Percentiles rank a stretch among this genome's conserved stretches.
Conservation (phyloP, 768 basidiomycete genomes). For the Russula olivacea region DNA sequence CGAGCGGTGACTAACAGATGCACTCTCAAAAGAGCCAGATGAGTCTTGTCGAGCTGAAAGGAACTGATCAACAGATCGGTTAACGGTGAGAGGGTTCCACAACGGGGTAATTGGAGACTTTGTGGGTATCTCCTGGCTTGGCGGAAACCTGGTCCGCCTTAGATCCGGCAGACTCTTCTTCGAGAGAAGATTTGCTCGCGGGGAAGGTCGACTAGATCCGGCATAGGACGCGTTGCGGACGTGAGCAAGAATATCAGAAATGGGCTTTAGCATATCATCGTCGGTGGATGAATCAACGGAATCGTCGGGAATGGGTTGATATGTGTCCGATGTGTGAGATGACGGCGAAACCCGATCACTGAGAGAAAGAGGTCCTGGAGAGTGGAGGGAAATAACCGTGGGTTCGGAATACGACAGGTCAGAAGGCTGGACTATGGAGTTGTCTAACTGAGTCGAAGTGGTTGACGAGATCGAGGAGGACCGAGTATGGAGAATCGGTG, state of each 20-base stretch:
- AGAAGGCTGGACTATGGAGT: background rate
- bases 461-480: slow-evolving; percentile 60
- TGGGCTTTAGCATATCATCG: slow-evolving; percentile 32
- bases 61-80: slow-evolving; percentile 21
- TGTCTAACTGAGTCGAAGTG: slow-evolving; percentile 42
- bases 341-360: slow-evolving; percentile 34
- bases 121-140: slow-evolving; percentile 29
- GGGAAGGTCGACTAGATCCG: slow-evolving; percentile 34
- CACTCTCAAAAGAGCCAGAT: slow-evolving; percentile 37
- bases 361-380: slow-evolving; percentile 41
- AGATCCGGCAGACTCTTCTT: slow-evolving; percentile 91
- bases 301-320: slow-evolving; percentile 53
- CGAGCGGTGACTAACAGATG: slow-evolving; percentile 26
- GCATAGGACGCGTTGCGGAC: slow-evolving; percentile 49
- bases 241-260: slow-evolving; percentile 31
- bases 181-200: slow-evolving; percentile 38
- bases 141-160: slow-evolving; percentile 45
- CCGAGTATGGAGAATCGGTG: slow-evolving; percentile 39
- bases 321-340: slow-evolving; percentile 47
- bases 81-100: slow-evolving; percentile 11
- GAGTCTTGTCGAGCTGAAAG: slow-evolving; percentile 44
- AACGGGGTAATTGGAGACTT: slow-evolving; percentile 10
- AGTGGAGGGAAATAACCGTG: slow-evolving; percentile 45
- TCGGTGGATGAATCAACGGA: slow-evolving; percentile 45
- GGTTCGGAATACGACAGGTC: slow-evolving; percentile 25